These are phyloP conservation scores for Globisporangium nagaii DNA, from an alignment of 352 stramenopile species.

Conservation along the genomic window DNA sequence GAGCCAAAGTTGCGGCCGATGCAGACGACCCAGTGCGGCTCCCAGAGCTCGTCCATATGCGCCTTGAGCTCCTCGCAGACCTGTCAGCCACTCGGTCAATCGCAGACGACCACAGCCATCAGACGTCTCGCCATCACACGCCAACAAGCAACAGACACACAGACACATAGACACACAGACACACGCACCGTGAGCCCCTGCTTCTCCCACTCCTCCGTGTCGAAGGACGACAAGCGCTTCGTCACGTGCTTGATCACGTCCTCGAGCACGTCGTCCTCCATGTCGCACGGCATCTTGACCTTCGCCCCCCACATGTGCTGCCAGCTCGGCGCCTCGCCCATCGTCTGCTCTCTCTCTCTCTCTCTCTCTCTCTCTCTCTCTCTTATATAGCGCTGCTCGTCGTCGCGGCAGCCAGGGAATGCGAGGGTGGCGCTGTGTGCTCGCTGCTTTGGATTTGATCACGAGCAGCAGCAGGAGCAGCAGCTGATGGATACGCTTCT, in stretches of 20 bases:
- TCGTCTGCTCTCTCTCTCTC: constrained; percentile 7
- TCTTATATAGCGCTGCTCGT: background rate
- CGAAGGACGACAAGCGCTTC: constrained; percentile 44
- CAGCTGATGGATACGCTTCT: too few relatives aligned
- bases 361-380: background rate
- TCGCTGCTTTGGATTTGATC: background rate
- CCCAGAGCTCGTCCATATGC: constrained; percentile 72
- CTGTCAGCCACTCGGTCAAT: too few relatives aligned
- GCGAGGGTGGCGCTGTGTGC: background rate
- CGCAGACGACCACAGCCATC: too few relatives aligned
- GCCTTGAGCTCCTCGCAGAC: constrained; percentile 80
- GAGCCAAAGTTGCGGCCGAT: constrained; percentile 92
- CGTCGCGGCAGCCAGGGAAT: too few relatives aligned
- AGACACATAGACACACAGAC: background rate
- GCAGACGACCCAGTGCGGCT: constrained; percentile 81
- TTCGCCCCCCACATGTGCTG: constrained; percentile 86
- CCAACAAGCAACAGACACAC: too few relatives aligned
- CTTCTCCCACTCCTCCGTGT: constrained; percentile 87
- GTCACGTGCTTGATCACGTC: constrained; percentile 80
- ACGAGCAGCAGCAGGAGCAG: too few relatives aligned
- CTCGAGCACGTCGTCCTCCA: constrained; percentile 86
- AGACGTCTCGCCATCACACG: too few relatives aligned
- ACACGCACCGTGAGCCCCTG: constrained; percentile 51
- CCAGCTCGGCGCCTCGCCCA: constrained; percentile 77
- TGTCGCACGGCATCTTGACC: constrained; percentile 86